phyloP scores from a whole-genome alignment of 768 basidiomycete genomes.

The Crepidotus variabilis region DNA sequence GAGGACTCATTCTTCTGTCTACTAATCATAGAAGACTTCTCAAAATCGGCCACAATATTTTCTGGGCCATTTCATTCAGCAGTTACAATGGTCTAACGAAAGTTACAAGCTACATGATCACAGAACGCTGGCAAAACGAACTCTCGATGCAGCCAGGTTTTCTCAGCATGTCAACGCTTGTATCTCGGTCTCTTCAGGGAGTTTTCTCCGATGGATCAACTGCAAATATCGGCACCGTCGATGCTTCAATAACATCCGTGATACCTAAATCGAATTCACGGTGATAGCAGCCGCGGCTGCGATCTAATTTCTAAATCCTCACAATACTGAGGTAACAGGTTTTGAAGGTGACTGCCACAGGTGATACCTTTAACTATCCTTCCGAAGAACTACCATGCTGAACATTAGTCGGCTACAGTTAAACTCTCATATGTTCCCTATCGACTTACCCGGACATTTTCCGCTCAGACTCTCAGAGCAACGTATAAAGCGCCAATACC shows the following conservation, averaged over 20 bases:
- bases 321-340: too few relatives aligned
- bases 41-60: too few relatives aligned
- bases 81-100: too few relatives aligned
- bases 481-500: conserved; percentile 16
- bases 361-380: not conserved
- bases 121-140: too few relatives aligned
- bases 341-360: not conserved
- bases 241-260: not conserved
- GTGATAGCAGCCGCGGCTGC: not conserved
- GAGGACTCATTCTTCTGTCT: too few relatives aligned
- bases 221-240: not conserved
- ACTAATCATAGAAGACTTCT: too few relatives aligned
- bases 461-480: conserved; percentile 10
- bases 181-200: conserved; percentile 16
- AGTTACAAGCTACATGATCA: too few relatives aligned
- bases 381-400: not conserved
- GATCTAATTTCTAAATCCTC: not conserved
- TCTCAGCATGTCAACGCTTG: conserved; percentile 9
- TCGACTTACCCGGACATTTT: conserved; percentile 17
- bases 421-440: not conserved
- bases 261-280: not conserved
- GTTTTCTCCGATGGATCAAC: conserved; percentile 14
- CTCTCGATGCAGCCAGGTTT: too few relatives aligned
- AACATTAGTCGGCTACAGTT: not conserved
- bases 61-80: too few relatives aligned